Evolutionary conservation across 2,329 filamentous ascomycete genomes (phyloP).

Genomic region (Polytolypa hystricis): DNA sequence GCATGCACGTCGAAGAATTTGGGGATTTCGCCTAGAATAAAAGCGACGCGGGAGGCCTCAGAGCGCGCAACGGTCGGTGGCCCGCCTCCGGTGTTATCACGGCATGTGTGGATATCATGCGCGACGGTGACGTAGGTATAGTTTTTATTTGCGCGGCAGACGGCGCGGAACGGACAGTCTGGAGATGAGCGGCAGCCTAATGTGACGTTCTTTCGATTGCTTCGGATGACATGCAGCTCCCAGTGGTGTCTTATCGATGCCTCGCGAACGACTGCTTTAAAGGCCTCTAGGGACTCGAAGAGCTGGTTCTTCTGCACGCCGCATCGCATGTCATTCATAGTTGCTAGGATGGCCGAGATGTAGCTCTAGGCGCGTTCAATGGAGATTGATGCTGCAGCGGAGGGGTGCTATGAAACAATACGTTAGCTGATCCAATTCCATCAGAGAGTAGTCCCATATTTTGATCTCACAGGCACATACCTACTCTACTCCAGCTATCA

Average conservation of each 20-base stretch:
- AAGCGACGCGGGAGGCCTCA: slow-evolving; percentile 30
- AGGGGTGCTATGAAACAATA: too few relatives aligned
- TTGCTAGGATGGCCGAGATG: background rate
- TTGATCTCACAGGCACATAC: too few relatives aligned
- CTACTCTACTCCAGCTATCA: too few relatives aligned
- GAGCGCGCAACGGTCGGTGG: slow-evolving; percentile 26
- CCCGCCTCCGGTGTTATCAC: slow-evolving; percentile 19
- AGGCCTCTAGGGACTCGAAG: slow-evolving; percentile 29
- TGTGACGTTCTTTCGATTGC: slow-evolving; percentile 33
- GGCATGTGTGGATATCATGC: slow-evolving; percentile 29
- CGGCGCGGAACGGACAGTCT: slow-evolving; percentile 30
- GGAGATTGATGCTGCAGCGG: too few relatives aligned
- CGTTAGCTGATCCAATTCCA: too few relatives aligned
- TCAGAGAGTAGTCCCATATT: too few relatives aligned
- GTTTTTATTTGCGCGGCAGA: slow-evolving; percentile 31
- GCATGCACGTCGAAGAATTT: slow-evolving; percentile 30
- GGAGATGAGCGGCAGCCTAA: slow-evolving; percentile 28
- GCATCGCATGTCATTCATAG: slow-evolving; percentile 30
- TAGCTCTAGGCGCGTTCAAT: too few relatives aligned
- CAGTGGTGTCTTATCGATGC: slow-evolving; percentile 32
- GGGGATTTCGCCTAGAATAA: slow-evolving; percentile 28
- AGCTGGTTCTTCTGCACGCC: slow-evolving; percentile 29
- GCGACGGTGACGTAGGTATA: slow-evolving; percentile 30
- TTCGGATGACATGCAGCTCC: slow-evolving; percentile 30
- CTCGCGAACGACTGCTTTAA: slow-evolving; percentile 28